Conservation (phyloP, 2,329 filamentous ascomycete species). For the Lachnellula suecica region DNA sequence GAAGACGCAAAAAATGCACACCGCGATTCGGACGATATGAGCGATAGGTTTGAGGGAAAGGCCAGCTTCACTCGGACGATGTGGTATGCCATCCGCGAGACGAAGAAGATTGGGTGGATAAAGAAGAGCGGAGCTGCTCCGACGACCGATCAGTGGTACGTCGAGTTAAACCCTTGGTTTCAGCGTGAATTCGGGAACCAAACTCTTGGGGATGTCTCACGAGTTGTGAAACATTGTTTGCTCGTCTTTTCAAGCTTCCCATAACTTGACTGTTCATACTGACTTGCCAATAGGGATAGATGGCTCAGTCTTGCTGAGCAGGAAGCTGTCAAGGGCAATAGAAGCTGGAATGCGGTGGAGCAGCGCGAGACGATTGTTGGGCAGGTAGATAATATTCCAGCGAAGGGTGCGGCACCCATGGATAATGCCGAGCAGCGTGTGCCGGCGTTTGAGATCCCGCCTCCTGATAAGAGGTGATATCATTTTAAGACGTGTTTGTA, state of each 20-base stretch:
- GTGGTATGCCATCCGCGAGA: slow-evolving; percentile 59
- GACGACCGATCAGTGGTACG: slow-evolving; percentile 49
- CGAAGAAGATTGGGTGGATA: slow-evolving; percentile 52
- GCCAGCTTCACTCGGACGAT: slow-evolving; percentile 55
- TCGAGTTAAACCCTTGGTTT: too few relatives aligned
- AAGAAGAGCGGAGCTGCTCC: slow-evolving; percentile 51
- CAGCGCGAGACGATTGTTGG: slow-evolving; percentile 49
- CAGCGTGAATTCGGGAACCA: too few relatives aligned
- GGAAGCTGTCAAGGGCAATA: slow-evolving; percentile 35
- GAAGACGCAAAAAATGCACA: slow-evolving; percentile 39
- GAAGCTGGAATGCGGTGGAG: slow-evolving; percentile 46
- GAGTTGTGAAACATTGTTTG: too few relatives aligned
- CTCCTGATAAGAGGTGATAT: slow-evolving; percentile 10
- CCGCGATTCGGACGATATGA: slow-evolving; percentile 28
- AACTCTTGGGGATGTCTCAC: too few relatives aligned
- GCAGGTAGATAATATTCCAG: slow-evolving; percentile 11
- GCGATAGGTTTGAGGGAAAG: slow-evolving; percentile 39
- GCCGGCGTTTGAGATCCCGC: slow-evolving; percentile 25
- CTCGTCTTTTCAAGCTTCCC: too few relatives aligned
- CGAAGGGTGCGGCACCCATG: slow-evolving; percentile 3
- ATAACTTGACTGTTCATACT: too few relatives aligned
- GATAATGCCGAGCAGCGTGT: slow-evolving; percentile 26
- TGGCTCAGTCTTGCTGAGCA: slow-evolving; percentile 52
- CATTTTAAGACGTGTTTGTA: background rate
- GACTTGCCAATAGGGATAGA: too few relatives aligned